These are phyloP conservation scores for Ustilago trichophora DNA, from an alignment of 1,284 basidiomycete species.

Conservation along the genomic window DNA sequence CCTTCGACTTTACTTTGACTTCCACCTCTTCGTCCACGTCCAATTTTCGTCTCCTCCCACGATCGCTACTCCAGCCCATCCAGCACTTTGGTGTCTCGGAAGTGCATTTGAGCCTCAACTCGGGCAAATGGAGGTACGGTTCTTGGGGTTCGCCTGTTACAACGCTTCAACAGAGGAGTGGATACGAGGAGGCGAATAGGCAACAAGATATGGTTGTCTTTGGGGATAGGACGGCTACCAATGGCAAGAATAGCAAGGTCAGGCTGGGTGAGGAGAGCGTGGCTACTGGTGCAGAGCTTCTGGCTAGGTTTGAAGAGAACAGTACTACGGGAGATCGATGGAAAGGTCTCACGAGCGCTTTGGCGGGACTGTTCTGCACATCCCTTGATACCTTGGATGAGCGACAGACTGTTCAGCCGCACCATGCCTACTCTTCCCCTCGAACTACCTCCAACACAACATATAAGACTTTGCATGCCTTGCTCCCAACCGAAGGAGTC, in stretches of 20 bases:
- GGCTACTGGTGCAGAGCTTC: constrained; percentile 85
- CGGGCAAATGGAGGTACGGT: constrained; percentile 88
- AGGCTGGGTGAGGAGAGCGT: constrained; percentile 75
- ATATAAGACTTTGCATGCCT: constrained; percentile 39
- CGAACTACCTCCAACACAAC: background rate
- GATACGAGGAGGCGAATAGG: background rate
- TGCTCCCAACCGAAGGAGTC: constrained; percentile 48
- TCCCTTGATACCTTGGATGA: constrained; percentile 74
- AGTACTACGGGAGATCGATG: constrained; percentile 71
- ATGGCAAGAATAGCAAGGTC: constrained; percentile 6
- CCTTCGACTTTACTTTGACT: constrained; percentile 71
- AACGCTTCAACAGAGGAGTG: background rate
- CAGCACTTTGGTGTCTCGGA: constrained; percentile 84
- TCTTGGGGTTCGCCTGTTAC: constrained; percentile 71
- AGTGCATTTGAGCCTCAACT: constrained; percentile 83
- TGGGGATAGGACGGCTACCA: no score
- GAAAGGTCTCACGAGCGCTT: constrained; percentile 83
- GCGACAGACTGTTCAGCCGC: constrained; percentile 41
- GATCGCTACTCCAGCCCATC: constrained; percentile 84
- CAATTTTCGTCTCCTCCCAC: constrained; percentile 74
- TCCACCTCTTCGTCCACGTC: constrained; percentile 26
- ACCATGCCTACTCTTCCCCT: constrained; percentile 15
- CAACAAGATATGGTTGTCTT: no score
- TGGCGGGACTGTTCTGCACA: constrained; percentile 93
- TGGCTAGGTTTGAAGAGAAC: constrained; percentile 73